phyloP scores from a whole-genome alignment of 2,329 filamentous ascomycete genomes.

The Alternaria longipes region DNA sequence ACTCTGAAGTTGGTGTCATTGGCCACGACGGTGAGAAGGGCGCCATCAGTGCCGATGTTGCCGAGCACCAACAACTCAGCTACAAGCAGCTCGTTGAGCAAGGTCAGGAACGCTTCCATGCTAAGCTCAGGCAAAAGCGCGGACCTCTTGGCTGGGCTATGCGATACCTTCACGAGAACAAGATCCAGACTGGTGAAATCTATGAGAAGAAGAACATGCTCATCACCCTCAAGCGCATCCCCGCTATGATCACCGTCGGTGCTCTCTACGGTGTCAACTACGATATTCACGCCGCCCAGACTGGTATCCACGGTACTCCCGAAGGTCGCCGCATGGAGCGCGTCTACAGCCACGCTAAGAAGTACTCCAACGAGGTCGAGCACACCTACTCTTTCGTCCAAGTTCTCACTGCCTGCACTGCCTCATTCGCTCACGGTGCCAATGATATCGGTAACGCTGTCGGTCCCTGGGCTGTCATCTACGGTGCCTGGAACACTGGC shows the following conservation, averaged over 20 bases:
- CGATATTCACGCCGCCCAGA: slow-evolving; percentile 81
- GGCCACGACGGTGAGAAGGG: slow-evolving; percentile 47
- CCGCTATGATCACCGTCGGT: slow-evolving; percentile 70
- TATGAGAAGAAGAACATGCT: slow-evolving; percentile 78
- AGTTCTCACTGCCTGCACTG: slow-evolving; percentile 57
- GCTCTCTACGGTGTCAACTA: slow-evolving; percentile 80
- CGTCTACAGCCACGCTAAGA: slow-evolving; percentile 64
- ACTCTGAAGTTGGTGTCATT: slow-evolving; percentile 46
- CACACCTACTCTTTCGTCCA: slow-evolving; percentile 61
- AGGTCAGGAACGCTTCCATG: slow-evolving; percentile 67
- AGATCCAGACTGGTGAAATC: slow-evolving; percentile 74
- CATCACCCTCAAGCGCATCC: slow-evolving; percentile 70
- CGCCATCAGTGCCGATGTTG: slow-evolving; percentile 53
- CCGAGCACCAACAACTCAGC: slow-evolving; percentile 61
- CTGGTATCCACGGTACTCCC: slow-evolving; percentile 74
- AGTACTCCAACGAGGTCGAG: slow-evolving; percentile 52
- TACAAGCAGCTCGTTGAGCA: slow-evolving; percentile 71
- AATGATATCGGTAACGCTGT: slow-evolving; percentile 66
- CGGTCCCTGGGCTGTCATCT: slow-evolving; percentile 51
- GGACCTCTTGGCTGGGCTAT: slow-evolving; percentile 86
- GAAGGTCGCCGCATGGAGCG: slow-evolving; percentile 76
- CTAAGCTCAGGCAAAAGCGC: slow-evolving; percentile 67
- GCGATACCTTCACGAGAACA: slow-evolving; percentile 78
- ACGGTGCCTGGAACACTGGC: slow-evolving; percentile 64
- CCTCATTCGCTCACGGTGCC: slow-evolving; percentile 69